phyloP scores from a whole-genome alignment of 2,329 filamentous ascomycete species.

The Ceratocystis harringtonii region DNA sequence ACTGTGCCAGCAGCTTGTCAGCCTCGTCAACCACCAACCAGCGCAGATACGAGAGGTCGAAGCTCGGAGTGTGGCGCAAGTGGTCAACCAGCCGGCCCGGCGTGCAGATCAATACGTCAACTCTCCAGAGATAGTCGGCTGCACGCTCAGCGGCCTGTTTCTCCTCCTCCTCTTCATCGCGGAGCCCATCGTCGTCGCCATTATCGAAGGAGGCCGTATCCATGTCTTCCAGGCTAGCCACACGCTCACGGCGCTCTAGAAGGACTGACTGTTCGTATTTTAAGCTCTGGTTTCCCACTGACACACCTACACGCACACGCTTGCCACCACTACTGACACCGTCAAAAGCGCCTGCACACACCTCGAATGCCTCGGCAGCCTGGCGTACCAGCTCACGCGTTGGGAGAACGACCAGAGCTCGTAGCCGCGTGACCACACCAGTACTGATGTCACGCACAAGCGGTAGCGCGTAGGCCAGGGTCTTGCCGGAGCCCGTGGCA shows the following conservation, averaged over 20 bases:
- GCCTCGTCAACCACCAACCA: conserved; percentile 93
- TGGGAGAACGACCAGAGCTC: conserved; percentile 73
- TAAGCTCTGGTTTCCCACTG: conserved; percentile 67
- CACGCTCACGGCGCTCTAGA: conserved; percentile 35
- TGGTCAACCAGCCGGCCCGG: conserved; percentile 88
- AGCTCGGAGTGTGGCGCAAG: conserved; percentile 67
- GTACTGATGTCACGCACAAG: conserved; percentile 62
- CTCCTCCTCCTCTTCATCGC: conserved; percentile 28
- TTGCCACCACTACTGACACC: conserved; percentile 34
- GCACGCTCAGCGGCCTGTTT: conserved; percentile 45
- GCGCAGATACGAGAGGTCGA: conserved; percentile 59
- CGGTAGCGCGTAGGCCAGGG: conserved; percentile 76
- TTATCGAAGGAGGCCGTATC: conserved; percentile 18
- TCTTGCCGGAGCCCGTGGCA: conserved; percentile 91
- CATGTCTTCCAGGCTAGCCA: conserved; percentile 23
- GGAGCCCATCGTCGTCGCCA: conserved; percentile 22
- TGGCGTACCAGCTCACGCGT: conserved; percentile 84
- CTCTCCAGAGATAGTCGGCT: conserved; percentile 49
- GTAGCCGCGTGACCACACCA: conserved; percentile 48
- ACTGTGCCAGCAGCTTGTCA: conserved; percentile 78
- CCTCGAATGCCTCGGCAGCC: conserved; percentile 61
- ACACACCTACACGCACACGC: conserved; percentile 62
- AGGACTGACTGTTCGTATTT: conserved; percentile 42
- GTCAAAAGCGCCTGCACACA: conserved; percentile 51
- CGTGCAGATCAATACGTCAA: conserved; percentile 82